Percentiles rank a stretch among this genome's conserved stretches.
Conservation (phyloP, 2,329 filamentous ascomycete species). For the Colletotrichum magnum region DNA sequence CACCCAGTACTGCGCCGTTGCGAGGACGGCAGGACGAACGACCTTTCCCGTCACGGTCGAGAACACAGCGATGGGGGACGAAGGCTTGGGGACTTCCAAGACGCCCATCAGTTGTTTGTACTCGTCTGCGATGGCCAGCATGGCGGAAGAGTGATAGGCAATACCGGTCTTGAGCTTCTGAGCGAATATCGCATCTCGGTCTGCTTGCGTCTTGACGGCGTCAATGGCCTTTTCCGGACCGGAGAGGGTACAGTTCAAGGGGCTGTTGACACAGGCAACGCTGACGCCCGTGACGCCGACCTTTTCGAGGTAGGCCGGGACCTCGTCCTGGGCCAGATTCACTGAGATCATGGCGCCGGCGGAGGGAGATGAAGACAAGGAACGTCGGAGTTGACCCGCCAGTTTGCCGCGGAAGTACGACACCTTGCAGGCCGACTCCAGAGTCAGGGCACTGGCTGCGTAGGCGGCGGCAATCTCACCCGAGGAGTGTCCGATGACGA, state of each 20-base stretch:
- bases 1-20: constrained; percentile 48
- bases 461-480: constrained; percentile 63
- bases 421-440: constrained; percentile 58
- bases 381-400: constrained; percentile 21
- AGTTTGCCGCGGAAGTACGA: constrained; percentile 58
- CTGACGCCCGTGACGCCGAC: constrained; percentile 36
- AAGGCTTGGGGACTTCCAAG: constrained; percentile 41
- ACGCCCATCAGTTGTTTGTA: not conserved
- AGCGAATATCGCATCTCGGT: constrained; percentile 40
- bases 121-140: not conserved
- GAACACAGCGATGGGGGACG: constrained; percentile 48
- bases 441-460: constrained; percentile 56
- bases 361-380: not conserved
- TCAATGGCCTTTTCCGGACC: constrained; percentile 61
- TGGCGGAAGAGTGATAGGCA: constrained; percentile 25
- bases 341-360: constrained; percentile 47
- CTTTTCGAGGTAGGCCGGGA: constrained; percentile 45
- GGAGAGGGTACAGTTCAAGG: constrained; percentile 64
- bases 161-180: constrained; percentile 10
- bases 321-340: constrained; percentile 54
- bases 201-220: constrained; percentile 52
- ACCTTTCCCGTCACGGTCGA: constrained; percentile 9
- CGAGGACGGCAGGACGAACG: constrained; percentile 17
- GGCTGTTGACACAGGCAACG: constrained; percentile 63
- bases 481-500: constrained; percentile 53